Conservation (phyloP, 345 rosid species). For the Trapa incisa region DNA sequence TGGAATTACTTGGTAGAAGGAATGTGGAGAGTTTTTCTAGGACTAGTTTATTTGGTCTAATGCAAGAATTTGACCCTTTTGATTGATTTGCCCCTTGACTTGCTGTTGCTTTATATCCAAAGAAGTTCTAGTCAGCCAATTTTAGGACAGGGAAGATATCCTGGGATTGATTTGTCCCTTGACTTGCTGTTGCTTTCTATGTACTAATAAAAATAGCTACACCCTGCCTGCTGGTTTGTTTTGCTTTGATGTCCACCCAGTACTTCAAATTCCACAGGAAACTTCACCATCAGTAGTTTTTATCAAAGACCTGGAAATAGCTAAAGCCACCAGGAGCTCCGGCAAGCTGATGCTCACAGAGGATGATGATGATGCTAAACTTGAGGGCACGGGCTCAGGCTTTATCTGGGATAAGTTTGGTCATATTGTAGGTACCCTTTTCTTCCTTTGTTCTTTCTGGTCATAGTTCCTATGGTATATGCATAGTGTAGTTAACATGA, state of each 20-base stretch:
- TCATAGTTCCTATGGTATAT: background rate
- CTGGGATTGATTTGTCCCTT: background rate
- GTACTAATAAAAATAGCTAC: too few relatives aligned
- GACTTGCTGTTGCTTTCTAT: background rate
- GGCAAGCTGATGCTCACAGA: conserved; percentile 14
- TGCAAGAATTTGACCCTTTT: too few relatives aligned
- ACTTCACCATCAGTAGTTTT: conserved; percentile 69
- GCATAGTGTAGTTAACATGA: too few relatives aligned
- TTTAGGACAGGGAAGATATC: background rate
- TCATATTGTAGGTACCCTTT: conserved; percentile 57
- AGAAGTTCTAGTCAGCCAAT: background rate
- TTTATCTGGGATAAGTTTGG: conserved; percentile 93
- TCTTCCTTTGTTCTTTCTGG: background rate
- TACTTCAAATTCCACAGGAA: conserved; percentile 20
- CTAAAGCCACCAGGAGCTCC: conserved; percentile 24
- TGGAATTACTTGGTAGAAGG: too few relatives aligned
- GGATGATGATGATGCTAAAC: conserved; percentile 42
- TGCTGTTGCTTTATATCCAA: background rate
- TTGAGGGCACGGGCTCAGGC: conserved; percentile 87
- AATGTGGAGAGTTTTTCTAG: background rate
- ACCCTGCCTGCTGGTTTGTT: background rate
- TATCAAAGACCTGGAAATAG: conserved; percentile 56
- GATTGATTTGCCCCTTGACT: background rate
- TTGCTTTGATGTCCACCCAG: background rate
- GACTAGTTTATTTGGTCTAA: too few relatives aligned